Evolutionary conservation across 768 basidiomycete species (phyloP).

Genomic region (Stropharia rugosoannulata): DNA sequence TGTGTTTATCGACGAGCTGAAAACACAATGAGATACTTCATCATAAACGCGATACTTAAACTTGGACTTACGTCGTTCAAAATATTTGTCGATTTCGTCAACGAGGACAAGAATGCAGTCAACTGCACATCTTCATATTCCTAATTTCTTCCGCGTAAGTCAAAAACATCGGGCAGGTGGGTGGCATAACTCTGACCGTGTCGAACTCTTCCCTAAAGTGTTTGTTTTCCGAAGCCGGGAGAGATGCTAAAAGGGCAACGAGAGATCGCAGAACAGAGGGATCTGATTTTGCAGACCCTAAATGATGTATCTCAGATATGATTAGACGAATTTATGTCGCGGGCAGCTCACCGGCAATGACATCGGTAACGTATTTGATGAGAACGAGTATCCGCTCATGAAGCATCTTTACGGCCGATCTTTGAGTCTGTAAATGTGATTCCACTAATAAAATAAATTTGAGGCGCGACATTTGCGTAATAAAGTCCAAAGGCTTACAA

Average conservation of each 20-base stretch:
- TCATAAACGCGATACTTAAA: constrained; percentile 2
- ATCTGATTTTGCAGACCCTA: constrained; percentile 76
- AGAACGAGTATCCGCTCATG: constrained; percentile 87
- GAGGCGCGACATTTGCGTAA: not conserved
- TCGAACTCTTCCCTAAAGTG: constrained; percentile 88
- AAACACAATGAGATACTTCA: constrained; percentile 5
- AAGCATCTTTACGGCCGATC: constrained; percentile 96
- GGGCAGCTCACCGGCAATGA: constrained; percentile 59
- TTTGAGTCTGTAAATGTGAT: constrained; percentile 86
- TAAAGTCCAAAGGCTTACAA: constrained; percentile 45
- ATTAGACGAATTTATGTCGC: not conserved
- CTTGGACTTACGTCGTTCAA: constrained; percentile 76
- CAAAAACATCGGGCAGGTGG: not conserved
- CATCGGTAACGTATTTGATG: constrained; percentile 81
- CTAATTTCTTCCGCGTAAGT: constrained; percentile 34
- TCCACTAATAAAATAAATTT: constrained; percentile 57
- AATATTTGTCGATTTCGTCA: constrained; percentile 87
- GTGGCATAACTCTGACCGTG: constrained; percentile 51
- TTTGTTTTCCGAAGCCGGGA: constrained; percentile 84
- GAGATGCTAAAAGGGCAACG: constrained; percentile 80
- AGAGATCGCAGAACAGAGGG: constrained; percentile 81
- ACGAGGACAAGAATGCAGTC: constrained; percentile 80
- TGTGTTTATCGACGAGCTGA: constrained; percentile 79
- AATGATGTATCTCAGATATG: not conserved
- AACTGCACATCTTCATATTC: constrained; percentile 97